These are phyloP conservation scores for Xanthoconium stramineum DNA, from an alignment of 768 basidiomycete genomes.

Conservation along the genomic window DNA sequence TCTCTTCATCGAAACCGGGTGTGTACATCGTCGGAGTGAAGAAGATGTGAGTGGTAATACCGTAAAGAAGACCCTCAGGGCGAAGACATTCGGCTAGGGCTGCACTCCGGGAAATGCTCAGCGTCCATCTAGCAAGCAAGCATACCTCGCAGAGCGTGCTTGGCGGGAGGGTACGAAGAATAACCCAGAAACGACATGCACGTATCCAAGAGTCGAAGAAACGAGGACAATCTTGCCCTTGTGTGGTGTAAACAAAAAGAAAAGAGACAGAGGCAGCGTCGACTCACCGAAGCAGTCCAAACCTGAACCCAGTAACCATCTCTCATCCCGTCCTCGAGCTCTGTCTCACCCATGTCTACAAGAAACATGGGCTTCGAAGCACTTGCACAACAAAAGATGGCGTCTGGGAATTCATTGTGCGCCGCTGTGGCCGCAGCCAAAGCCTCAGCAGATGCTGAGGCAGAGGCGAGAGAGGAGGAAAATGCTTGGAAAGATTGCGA, in stretches of 20 bases:
- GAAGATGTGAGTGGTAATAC: conserved; percentile 74
- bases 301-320: conserved; percentile 37
- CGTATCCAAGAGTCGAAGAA: conserved; percentile 68
- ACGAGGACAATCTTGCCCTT: conserved; percentile 75
- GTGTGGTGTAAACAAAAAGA: conserved; percentile 8
- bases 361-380: conserved; percentile 68
- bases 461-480: conserved; percentile 60
- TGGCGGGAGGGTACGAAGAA: conserved; percentile 76
- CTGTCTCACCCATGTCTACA: conserved; percentile 60
- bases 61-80: conserved; percentile 75
- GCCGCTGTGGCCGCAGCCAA: conserved; percentile 56
- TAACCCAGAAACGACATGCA: conserved; percentile 80
- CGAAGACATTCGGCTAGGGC: conserved; percentile 83
- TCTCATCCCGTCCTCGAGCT: conserved; percentile 45
- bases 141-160: conserved; percentile 81
- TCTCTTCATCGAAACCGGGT: conserved; percentile 74
- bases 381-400: conserved; percentile 80
- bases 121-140: background rate
- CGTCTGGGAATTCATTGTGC: conserved; percentile 66
- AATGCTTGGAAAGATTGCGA: conserved; percentile 63
- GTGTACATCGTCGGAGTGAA: conserved; percentile 80
- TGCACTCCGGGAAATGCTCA: conserved; percentile 22
- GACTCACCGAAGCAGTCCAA: conserved; percentile 46
- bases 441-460: conserved; percentile 54
- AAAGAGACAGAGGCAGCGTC: background rate